These are phyloP conservation scores for Lyophyllum atratum DNA, from an alignment of 768 basidiomycete species.

Conservation along the genomic window DNA sequence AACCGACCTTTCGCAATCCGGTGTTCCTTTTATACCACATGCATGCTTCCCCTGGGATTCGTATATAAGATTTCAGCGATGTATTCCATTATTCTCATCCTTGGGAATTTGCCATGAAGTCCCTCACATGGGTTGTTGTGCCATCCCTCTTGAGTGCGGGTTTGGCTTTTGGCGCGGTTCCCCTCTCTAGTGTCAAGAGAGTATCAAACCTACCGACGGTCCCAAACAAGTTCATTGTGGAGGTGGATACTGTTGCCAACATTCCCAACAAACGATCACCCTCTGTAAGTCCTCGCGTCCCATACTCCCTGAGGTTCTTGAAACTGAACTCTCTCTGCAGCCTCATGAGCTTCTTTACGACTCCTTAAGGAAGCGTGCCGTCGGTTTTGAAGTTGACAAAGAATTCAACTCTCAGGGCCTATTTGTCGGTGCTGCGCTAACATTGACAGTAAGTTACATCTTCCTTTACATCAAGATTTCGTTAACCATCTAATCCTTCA, in stretches of 20 bases:
- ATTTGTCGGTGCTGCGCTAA: slow-evolving; percentile 61
- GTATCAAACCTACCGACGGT: slow-evolving; percentile 38
- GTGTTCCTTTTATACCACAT: slow-evolving; percentile 5
- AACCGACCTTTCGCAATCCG: slow-evolving; percentile 3
- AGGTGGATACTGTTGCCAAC: slow-evolving; percentile 44
- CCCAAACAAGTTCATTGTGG: slow-evolving; percentile 58
- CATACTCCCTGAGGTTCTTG: not conserved
- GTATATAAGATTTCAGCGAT: slow-evolving; percentile 1
- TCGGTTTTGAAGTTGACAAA: slow-evolving; percentile 47
- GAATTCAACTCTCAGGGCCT: slow-evolving; percentile 55
- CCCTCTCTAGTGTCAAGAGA: slow-evolving; percentile 40
- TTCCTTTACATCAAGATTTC: not conserved
- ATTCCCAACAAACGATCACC: slow-evolving; percentile 37
- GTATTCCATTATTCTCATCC: slow-evolving; percentile 1
- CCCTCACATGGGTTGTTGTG: slow-evolving; percentile 28
- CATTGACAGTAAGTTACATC: slow-evolving; percentile 38
- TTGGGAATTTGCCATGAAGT: slow-evolving; percentile 33
- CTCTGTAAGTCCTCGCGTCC: slow-evolving; percentile 9
- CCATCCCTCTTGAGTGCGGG: slow-evolving; percentile 24
- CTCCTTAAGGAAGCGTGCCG: slow-evolving; percentile 41
- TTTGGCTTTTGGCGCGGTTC: slow-evolving; percentile 28
- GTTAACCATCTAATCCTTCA: slow-evolving; percentile 3
- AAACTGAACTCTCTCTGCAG: slow-evolving; percentile 25
- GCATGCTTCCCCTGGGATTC: not conserved
- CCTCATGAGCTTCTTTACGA: slow-evolving; percentile 54